These are phyloP conservation scores for Apiospora saccharicola DNA, from an alignment of 2,329 filamentous ascomycete genomes.

Conservation along the genomic window DNA sequence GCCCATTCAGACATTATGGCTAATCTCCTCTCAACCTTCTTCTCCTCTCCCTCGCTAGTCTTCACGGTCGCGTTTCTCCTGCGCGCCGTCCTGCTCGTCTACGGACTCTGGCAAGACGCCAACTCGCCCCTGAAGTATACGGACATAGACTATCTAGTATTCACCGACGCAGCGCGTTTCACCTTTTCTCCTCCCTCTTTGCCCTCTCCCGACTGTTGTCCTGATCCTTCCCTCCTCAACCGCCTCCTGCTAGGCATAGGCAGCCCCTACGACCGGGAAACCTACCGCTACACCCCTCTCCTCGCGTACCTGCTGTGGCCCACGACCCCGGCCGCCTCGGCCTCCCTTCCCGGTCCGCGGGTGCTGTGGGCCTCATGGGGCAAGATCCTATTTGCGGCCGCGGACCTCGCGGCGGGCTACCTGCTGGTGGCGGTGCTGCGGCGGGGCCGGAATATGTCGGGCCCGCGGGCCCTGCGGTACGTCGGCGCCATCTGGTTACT, in stretches of 20 bases:
- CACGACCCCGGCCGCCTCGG: constrained; percentile 56
- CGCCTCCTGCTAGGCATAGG: constrained; percentile 41
- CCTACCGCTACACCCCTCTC: constrained; percentile 95
- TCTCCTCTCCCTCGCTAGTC: constrained; percentile 54
- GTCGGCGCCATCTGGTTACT: constrained; percentile 85
- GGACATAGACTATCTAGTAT: constrained; percentile 98
- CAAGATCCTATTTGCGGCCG: constrained; percentile 83
- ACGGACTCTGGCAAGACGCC: constrained; percentile 92
- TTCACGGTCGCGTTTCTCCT: constrained; percentile 68
- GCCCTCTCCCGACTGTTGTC: constrained; percentile 85
- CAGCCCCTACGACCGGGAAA: constrained; percentile 88
- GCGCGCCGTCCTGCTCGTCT: constrained; percentile 77
- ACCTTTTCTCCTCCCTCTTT: constrained; percentile 43
- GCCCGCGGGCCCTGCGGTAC: constrained; percentile 71
- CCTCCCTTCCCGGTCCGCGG: constrained; percentile 30
- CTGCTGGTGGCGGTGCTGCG: constrained; percentile 48
- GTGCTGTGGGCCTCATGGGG: constrained; percentile 78
- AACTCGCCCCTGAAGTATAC: constrained; percentile 95
- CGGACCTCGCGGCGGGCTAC: constrained; percentile 86
- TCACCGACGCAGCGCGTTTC: constrained; percentile 91
- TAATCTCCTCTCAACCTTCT: constrained; percentile 41
- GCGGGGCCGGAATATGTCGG: constrained; percentile 59
- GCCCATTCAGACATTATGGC: constrained; percentile 31
- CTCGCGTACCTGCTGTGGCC: constrained; percentile 91
- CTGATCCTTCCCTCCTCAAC: constrained; percentile 83